Conservation (phyloP, 805 yeast genomes). For the Dipodascopsis uninucleata region DNA sequence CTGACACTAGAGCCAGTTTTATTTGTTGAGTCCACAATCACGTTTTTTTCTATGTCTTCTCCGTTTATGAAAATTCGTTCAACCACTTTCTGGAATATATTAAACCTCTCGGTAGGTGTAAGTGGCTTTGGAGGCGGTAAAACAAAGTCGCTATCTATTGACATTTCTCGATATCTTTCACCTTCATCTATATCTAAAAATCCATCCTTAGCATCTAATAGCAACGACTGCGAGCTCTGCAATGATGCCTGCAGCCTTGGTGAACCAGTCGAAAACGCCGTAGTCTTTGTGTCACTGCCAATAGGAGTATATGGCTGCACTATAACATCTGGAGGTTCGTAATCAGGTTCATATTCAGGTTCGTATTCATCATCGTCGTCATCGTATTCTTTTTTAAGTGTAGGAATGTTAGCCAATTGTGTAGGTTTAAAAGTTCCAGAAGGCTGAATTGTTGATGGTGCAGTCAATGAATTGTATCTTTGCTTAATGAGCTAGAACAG, state of each 20-base stretch:
- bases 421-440: slow-evolving; percentile 2
- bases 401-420: slow-evolving; percentile 12
- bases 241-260: too few relatives aligned
- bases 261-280: slow-evolving; percentile 51
- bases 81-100: slow-evolving; percentile 55
- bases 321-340: slow-evolving; percentile 28
- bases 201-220: too few relatives aligned
- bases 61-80: slow-evolving; percentile 32
- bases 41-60: slow-evolving; percentile 9
- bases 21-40: slow-evolving; percentile 11
- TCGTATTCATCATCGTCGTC: slow-evolving; percentile 34
- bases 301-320: slow-evolving; percentile 10
- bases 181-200: too few relatives aligned
- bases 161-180: slow-evolving; percentile 10
- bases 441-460: slow-evolving; percentile 9
- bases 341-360: slow-evolving; percentile 25
- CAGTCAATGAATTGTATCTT: slow-evolving; percentile 8
- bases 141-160: slow-evolving; percentile 9
- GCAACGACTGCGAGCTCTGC: background rate
- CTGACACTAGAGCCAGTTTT: slow-evolving; percentile 23
- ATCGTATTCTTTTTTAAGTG: slow-evolving; percentile 38
- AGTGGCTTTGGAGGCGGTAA: slow-evolving; percentile 37
- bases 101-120: slow-evolving; percentile 52
- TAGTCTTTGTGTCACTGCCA: slow-evolving; percentile 26
- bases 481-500: background rate